phyloP scores from a whole-genome alignment of 2,329 filamentous ascomycete species.

The Pseudogymnoascus sp. region DNA sequence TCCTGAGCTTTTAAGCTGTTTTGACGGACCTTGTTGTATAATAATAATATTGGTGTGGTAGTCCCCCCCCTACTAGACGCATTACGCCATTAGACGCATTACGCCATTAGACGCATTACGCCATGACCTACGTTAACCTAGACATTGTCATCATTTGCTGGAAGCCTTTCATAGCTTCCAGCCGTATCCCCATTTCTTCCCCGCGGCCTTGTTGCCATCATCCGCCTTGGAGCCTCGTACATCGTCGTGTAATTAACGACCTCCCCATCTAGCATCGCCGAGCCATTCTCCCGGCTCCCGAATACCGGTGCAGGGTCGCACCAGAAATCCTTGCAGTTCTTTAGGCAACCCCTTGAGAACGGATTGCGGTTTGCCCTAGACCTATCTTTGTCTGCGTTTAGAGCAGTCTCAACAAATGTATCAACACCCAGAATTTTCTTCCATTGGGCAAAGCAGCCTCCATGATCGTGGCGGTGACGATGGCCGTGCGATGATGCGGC shows the following conservation, averaged over 20 bases:
- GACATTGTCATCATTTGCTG: conserved; percentile 11
- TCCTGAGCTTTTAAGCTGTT: too few relatives aligned
- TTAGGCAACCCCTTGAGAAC: conserved; percentile 72
- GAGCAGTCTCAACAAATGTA: conserved; percentile 84
- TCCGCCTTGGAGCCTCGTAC: conserved; percentile 74
- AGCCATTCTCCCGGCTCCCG: conserved; percentile 62
- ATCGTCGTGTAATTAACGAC: conserved; percentile 78
- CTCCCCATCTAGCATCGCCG: conserved; percentile 67
- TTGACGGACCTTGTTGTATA: too few relatives aligned
- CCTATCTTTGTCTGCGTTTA: conserved; percentile 46
- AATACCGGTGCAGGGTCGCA: conserved; percentile 80
- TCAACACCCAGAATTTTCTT: conserved; percentile 81
- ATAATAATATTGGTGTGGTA: too few relatives aligned
- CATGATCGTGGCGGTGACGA: conserved; percentile 42
- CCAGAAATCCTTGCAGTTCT: conserved; percentile 96
- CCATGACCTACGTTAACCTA: neutral
- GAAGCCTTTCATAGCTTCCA: conserved; percentile 13
- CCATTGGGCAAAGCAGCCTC: conserved; percentile 69
- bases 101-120: too few relatives aligned
- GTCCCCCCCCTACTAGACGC: too few relatives aligned
- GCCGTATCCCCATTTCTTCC: conserved; percentile 20
- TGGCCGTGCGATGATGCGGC: conserved; percentile 35
- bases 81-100: too few relatives aligned
- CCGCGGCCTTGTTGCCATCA: conserved; percentile 31
- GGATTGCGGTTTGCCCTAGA: conserved; percentile 57